Evolutionary conservation across 495 filamentous ascomycete genomes (phyloP), one percentile per base, ranked within the genome.

Genomic region (Penicillium flavigenum): DNA sequence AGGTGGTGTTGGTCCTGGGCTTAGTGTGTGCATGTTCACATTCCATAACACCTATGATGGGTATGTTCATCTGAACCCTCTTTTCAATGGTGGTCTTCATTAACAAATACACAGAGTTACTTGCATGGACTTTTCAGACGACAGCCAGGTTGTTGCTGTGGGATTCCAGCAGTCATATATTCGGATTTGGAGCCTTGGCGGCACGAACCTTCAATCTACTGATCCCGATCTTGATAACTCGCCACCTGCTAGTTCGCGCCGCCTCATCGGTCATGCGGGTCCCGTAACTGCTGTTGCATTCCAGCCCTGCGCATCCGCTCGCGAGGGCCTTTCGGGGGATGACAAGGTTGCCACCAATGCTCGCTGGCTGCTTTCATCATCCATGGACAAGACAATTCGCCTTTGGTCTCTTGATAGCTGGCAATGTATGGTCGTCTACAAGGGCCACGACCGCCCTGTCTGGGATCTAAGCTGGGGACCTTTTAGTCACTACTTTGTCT

Each of bases 121-220:
- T 29, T 96, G 89, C 69, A 78, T 97, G 56, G 93, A 98, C 60
- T 95, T 98, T 65, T 96, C 92, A 0, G 87, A 89, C 61, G 94
- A 98, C 68, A 86, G 88, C 63, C 76, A 84, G 52, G 81, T 97
- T 2, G 87, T 91, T 42, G 94, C 94, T 24, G 86, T 86, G 32
- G 94, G 94, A 16, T 96, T 91, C 46, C 83, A 85, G 54, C 91
- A 97, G 64, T 97, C 93, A 2, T 98, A 96, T 65, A 94, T 98
- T 65, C 90, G 95, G 5, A 82, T 98, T 7, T 98, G 93, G 90
- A 85, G 85, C 52, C 72, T 96, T 11, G 88, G 95, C 62, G 92
- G 93, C 46, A 88, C 86, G 44, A 79, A 88, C 2, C 79, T 81
- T 57, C 68, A 73, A 38, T 70, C 78, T 1, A 66, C 76, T 6